These are phyloP conservation scores for Amorphotheca resinae DNA, from an alignment of 495 filamentous ascomycete species.

Conservation along the genomic window DNA sequence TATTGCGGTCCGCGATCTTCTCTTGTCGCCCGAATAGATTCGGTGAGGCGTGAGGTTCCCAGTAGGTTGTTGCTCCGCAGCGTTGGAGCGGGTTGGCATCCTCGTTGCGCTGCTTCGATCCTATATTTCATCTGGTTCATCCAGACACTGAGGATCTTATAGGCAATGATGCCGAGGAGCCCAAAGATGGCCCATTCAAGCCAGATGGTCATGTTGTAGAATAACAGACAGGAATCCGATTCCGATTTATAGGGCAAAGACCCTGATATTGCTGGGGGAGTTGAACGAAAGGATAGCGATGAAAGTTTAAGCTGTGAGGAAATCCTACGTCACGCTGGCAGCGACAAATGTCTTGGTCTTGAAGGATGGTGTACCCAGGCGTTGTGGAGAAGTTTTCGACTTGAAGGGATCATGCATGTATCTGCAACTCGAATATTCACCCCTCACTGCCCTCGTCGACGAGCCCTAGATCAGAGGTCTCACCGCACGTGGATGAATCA, in stretches of 20 bases:
- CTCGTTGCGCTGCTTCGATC: conserved; percentile 18
- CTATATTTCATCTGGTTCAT: conserved; percentile 16
- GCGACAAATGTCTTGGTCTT: too few relatives aligned
- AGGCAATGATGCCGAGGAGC: neutral
- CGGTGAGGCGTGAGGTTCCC: conserved; percentile 21
- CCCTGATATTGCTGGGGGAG: too few relatives aligned
- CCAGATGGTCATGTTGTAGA: neutral
- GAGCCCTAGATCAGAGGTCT: too few relatives aligned
- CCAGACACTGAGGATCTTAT: conserved; percentile 14
- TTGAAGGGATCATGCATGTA: too few relatives aligned
- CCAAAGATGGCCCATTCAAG: neutral
- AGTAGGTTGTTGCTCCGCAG: conserved; percentile 24
- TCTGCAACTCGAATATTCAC: too few relatives aligned
- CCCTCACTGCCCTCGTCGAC: too few relatives aligned
- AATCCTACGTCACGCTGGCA: too few relatives aligned
- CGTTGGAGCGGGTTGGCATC: conserved; percentile 22
- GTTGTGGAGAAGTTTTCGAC: too few relatives aligned
- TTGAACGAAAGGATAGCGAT: too few relatives aligned
- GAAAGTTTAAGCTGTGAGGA: too few relatives aligned
- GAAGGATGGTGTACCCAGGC: too few relatives aligned
- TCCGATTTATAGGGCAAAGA: neutral
- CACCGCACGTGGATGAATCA: too few relatives aligned
- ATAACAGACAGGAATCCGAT: neutral
- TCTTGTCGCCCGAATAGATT: conserved; percentile 22
- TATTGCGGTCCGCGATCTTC: conserved; percentile 25